phyloP scores from a whole-genome alignment of 768 basidiomycete species.

The Suillus luteus region DNA sequence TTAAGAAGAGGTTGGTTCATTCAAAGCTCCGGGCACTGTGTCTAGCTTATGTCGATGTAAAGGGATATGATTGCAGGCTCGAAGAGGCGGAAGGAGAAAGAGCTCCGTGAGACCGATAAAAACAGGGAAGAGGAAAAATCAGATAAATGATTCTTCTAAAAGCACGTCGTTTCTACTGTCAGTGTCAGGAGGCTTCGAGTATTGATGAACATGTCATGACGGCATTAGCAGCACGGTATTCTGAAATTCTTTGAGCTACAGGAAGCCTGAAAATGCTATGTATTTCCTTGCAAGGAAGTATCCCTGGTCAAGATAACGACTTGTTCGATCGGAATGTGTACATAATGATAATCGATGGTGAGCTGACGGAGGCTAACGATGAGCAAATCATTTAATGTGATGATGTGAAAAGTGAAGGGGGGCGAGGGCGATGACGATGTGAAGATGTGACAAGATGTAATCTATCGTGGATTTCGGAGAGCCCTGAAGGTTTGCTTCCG shows the following conservation, averaged over 20 bases:
- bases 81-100: conserved; percentile 60
- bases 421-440: neutral
- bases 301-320: conserved; percentile 7
- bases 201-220: neutral
- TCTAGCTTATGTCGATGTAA: conserved; percentile 7
- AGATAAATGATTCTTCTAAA: neutral
- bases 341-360: neutral
- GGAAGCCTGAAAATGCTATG: neutral
- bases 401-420: conserved; percentile 7
- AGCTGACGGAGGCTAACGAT: neutral
- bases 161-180: conserved; percentile 1
- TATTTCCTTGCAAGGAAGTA: neutral
- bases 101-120: conserved; percentile 3
- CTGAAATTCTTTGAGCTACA: neutral
- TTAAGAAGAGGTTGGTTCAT: conserved; percentile 64
- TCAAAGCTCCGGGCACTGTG: conserved; percentile 7
- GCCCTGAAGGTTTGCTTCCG: conserved; percentile 8
- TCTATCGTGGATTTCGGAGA: neutral
- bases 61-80: conserved; percentile 83
- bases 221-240: neutral
- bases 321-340: conserved; percentile 1
- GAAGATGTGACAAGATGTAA: conserved; percentile 2
- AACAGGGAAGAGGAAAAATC: neutral
- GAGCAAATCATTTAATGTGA: conserved; percentile 5
- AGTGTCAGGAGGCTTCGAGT: neutral